Percentiles rank a stretch among this genome's conserved stretches.
phyloP scores from a whole-genome alignment of 73 alveolate genomes.

The Tetrahymena elliotti region DNA sequence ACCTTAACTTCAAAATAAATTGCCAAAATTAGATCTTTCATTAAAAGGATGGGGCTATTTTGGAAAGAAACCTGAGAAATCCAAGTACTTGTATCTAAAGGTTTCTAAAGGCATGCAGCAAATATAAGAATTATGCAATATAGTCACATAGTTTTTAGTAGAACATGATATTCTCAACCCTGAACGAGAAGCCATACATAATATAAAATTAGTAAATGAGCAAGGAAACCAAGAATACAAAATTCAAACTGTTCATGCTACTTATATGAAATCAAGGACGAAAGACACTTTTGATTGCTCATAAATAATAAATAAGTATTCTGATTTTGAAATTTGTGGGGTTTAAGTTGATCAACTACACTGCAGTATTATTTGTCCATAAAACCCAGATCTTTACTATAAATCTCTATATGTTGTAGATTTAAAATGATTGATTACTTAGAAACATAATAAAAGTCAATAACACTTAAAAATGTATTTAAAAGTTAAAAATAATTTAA shows the following conservation, averaged over 20 bases:
- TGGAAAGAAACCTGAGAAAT: background rate
- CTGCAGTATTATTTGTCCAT: background rate
- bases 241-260: background rate
- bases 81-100: background rate
- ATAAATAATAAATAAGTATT: background rate
- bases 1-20: background rate
- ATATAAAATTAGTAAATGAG: background rate
- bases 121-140: background rate
- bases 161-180: background rate
- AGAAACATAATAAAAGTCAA: too few species aligned
- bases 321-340: background rate
- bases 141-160: background rate
- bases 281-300: background rate
- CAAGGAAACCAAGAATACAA: background rate
- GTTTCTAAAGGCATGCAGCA: background rate
- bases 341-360: background rate
- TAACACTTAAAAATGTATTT: too few species aligned
- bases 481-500: too few species aligned
- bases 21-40: background rate
- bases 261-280: background rate
- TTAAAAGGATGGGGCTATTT: background rate
- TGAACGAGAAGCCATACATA: background rate
- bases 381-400: background rate
- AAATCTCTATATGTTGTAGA: background rate
- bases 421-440: too few species aligned